Conservation (phyloP, 352 stramenopile species). For the Phytophthora cryptogea region DNA sequence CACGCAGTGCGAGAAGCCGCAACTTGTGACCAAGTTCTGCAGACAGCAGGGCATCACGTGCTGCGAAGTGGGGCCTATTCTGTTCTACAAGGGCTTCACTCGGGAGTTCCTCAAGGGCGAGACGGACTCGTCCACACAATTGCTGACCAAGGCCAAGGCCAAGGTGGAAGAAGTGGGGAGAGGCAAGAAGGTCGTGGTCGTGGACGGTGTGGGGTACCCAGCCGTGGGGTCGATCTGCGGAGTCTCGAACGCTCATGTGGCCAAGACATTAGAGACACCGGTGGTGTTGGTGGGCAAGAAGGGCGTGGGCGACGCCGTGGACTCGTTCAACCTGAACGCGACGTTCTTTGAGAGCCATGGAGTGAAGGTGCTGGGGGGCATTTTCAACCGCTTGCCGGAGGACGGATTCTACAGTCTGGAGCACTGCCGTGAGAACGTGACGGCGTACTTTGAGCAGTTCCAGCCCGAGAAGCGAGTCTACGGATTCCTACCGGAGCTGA, state of each 20-base stretch:
- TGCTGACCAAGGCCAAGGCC: conserved; percentile 82
- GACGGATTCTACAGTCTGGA: conserved; percentile 96
- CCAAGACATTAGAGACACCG: conserved; percentile 62
- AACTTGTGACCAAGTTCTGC: conserved; percentile 95
- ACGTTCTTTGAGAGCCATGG: conserved; percentile 92
- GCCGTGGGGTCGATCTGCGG: conserved; percentile 84
- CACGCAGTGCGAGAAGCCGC: conserved; percentile 96
- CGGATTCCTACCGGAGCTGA: conserved; percentile 84
- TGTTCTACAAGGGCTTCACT: conserved; percentile 98
- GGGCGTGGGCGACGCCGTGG: conserved; percentile 96
- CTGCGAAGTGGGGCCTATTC: conserved; percentile 92
- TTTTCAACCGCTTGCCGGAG: conserved; percentile 95
- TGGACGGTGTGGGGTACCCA: conserved; percentile 98
- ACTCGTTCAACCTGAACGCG: conserved; percentile 98
- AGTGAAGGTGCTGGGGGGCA: conserved; percentile 93
- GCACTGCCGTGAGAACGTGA: conserved; percentile 90
- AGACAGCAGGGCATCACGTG: conserved; percentile 85
- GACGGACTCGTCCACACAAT: conserved; percentile 78
- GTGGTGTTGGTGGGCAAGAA: conserved; percentile 95
- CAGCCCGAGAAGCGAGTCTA: conserved; percentile 72
- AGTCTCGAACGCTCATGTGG: conserved; percentile 77
- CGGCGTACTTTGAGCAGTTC: conserved; percentile 91
- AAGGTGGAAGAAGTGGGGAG: conserved; percentile 90
- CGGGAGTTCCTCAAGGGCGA: conserved; percentile 94
- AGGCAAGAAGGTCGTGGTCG: conserved; percentile 92